These are phyloP conservation scores for Colletotrichum lindemuthianum DNA, from an alignment of 2,329 filamentous ascomycete species.

Conservation along the genomic window DNA sequence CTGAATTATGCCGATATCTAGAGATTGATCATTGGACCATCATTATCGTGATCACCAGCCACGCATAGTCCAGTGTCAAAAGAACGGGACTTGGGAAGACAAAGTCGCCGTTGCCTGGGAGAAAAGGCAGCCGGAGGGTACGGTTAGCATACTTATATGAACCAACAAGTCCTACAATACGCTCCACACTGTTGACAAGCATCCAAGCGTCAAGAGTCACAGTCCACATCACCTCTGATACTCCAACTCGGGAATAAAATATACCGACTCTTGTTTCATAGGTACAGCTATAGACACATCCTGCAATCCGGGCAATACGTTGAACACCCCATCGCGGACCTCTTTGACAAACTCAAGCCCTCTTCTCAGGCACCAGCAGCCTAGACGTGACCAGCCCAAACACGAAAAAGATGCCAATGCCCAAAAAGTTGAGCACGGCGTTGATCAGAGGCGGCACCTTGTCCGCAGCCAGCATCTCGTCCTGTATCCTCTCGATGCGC, in stretches of 20 bases:
- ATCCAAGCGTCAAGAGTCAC: no score
- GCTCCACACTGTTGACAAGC: no score
- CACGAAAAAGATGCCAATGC: conserved; percentile 43
- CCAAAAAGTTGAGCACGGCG: conserved; percentile 43
- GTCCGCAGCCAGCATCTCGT: conserved; percentile 55
- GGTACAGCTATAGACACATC: conserved; percentile 1
- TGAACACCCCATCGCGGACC: neutral
- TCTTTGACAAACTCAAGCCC: neutral
- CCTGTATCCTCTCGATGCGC: conserved; percentile 74
- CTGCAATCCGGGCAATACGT: neutral
- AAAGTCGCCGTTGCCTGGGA: no score
- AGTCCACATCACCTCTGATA: no score
- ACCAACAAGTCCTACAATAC: no score
- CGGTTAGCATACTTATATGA: no score
- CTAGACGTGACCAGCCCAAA: conserved; percentile 40
- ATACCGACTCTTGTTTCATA: conserved; percentile 2
- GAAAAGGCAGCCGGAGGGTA: no score
- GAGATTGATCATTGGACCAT: no score
- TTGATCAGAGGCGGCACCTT: conserved; percentile 42
- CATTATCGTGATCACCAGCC: no score
- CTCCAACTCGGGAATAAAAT: neutral
- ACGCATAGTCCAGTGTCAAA: no score
- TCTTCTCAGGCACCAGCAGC: conserved; percentile 10
- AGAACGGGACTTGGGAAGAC: no score
- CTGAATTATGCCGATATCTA: no score